A percentile compares a stretch with the other conserved stretches of the same genome.
Conservation (phyloP, 257 asterid genomes). For the Prunella vulgaris region DNA sequence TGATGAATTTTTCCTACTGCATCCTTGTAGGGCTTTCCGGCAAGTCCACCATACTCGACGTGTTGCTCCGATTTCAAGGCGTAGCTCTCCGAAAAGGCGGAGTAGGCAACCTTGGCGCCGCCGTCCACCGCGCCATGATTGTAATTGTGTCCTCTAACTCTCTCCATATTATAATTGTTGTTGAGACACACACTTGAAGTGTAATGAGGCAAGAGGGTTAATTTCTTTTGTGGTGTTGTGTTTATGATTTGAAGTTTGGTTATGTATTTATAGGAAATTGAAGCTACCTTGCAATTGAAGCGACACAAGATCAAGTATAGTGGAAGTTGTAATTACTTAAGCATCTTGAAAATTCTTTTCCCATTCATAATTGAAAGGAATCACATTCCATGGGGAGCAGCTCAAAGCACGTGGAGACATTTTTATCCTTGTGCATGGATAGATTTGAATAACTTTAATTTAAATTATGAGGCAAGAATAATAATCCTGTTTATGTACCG, state of each 20-base stretch:
- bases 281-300: background rate
- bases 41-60: background rate
- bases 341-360: conserved; percentile 3
- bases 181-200: background rate
- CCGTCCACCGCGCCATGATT: background rate
- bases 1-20: background rate
- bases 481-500: background rate
- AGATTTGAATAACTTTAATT: conserved; percentile 21
- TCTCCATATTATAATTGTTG: background rate
- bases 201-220: background rate
- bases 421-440: background rate
- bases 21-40: background rate
- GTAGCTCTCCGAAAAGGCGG: conserved; percentile 9
- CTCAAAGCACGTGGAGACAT: background rate
- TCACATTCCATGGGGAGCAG: conserved; percentile 24
- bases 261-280: conserved; percentile 17
- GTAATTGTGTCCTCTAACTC: background rate
- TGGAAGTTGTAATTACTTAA: background rate
- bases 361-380: conserved; percentile 19
- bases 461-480: background rate
- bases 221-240: background rate
- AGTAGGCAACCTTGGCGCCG: conserved; percentile 1
- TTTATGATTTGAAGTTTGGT: background rate
- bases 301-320: background rate
- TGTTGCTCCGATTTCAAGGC: background rate